A percentile compares a stretch with the other conserved stretches of the same genome.
Conservation (phyloP, 495 filamentous ascomycete species). For the Penicillium diatomitis region DNA sequence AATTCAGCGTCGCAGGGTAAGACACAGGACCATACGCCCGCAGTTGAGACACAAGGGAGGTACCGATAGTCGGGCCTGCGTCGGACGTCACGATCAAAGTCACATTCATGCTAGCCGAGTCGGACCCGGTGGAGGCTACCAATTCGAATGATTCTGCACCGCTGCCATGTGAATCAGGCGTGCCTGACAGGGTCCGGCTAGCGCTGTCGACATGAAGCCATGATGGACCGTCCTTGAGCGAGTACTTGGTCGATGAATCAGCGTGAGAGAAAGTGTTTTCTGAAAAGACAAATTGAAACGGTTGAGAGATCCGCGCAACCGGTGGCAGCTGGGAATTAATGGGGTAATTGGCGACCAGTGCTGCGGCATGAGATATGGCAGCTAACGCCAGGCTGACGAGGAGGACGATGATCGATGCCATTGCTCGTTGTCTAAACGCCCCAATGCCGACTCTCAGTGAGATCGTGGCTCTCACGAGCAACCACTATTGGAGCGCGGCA, state of each 20-base stretch:
- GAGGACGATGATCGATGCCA: slow-evolving; percentile 19
- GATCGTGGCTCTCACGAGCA: slow-evolving; percentile 3
- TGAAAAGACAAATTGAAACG: slow-evolving; percentile 61
- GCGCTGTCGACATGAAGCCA: slow-evolving; percentile 63
- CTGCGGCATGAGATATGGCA: slow-evolving; percentile 29
- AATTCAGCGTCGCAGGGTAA: slow-evolving; percentile 34
- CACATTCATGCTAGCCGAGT: slow-evolving; percentile 46
- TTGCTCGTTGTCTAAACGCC: slow-evolving; percentile 10
- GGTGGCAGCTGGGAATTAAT: slow-evolving; percentile 72
- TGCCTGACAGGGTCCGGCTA: slow-evolving; percentile 55
- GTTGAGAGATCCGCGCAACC: slow-evolving; percentile 54
- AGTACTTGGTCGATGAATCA: slow-evolving; percentile 46
- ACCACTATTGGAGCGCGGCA: not conserved
- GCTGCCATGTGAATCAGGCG: slow-evolving; percentile 46
- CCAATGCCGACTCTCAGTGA: not conserved
- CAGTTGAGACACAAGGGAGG: slow-evolving; percentile 39
- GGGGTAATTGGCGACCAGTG: slow-evolving; percentile 49
- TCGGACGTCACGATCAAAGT: slow-evolving; percentile 54
- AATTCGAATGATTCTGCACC: slow-evolving; percentile 48
- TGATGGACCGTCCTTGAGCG: slow-evolving; percentile 49
- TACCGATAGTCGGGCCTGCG: slow-evolving; percentile 39
- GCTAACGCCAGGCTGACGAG: slow-evolving; percentile 25
- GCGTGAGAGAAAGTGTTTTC: slow-evolving; percentile 55
- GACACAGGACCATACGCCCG: slow-evolving; percentile 35
- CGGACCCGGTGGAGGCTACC: slow-evolving; percentile 51